Evolutionary conservation across 164 flowering plant species (phyloP), one percentile per base, ranked within the genome.

Genomic region (Taxillus chinensis): DNA sequence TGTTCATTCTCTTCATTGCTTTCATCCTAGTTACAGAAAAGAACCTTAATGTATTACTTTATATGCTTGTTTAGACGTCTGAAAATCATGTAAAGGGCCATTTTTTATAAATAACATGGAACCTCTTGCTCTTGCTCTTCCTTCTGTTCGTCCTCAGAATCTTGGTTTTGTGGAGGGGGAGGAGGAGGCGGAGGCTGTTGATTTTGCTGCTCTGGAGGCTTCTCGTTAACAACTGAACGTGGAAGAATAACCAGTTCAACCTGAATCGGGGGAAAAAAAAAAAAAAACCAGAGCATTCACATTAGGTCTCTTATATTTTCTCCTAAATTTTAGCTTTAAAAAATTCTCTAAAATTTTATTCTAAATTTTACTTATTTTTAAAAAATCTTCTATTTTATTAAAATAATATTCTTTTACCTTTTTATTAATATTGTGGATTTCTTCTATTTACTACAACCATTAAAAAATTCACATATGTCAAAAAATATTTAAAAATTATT

Each of bases 181-280:
- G 98, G 96, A 17, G 95, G 95, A 54, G 98, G 98, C 42, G 96
- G 93, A 69, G 92, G 96, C 66, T 80, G 96, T 69, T 88, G 93
- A 68, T 92, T 84, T 76, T 86, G 90, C 70, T 85, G 87, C 16
- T 92, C 96, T 11, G 89, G 89, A 54, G 92, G 98, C 57, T 65
- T 90, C 40, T 92, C 98, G 65, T 61, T 82, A 68, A 88, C 60
- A 42, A 65, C 76, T 65, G 98, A 90, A 54, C 98, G 92, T 67
- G 98, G 98, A 67, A 92, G 90, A 73, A 90, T 88, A 55, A 92
- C 98, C 64, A 92, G 70, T 74, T 92, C 98, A 14, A 90, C 98
- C 98, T 92, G 82, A 16, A 67, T 38, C 40, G 58, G n/a, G n/a
- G n/a, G n/a, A n/a, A 52, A 59, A 11, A 57, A 60, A 11, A 67